Percentiles rank a stretch among this genome's conserved stretches.
phyloP scores from a whole-genome alignment of 805 yeast genomes.

The Yarrowia sp. region DNA sequence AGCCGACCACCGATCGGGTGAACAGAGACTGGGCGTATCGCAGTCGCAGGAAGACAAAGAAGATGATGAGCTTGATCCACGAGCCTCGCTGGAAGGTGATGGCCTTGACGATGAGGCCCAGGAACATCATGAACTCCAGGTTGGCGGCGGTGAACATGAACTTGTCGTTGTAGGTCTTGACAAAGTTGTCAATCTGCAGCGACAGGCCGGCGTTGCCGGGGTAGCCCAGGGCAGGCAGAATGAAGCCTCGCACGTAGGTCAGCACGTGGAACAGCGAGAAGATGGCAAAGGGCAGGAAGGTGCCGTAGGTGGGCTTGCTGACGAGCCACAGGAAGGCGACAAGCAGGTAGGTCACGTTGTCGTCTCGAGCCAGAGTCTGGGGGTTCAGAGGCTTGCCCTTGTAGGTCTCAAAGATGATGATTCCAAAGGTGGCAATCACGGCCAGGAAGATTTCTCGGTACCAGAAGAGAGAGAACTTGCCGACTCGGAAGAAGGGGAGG shows the following conservation, averaged over 20 bases:
- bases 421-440: constrained; percentile 74
- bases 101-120: constrained; percentile 52
- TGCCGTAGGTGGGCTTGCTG: constrained; percentile 65
- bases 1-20: constrained; percentile 72
- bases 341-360: constrained; percentile 74
- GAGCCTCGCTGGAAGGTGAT: constrained; percentile 68
- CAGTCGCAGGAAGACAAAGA: constrained; percentile 69
- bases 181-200: constrained; percentile 54
- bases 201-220: constrained; percentile 47
- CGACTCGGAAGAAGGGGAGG: constrained; percentile 43
- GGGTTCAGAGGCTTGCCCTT: constrained; percentile 44
- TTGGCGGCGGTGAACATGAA: constrained; percentile 67
- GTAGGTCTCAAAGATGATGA: constrained; percentile 71
- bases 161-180: constrained; percentile 62
- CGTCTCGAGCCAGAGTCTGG: constrained; percentile 59
- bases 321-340: constrained; percentile 63
- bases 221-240: constrained; percentile 68
- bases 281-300: constrained; percentile 74
- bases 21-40: constrained; percentile 78
- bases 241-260: constrained; percentile 67
- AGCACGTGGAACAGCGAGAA: constrained; percentile 85
- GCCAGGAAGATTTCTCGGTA: constrained; percentile 69
- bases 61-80: constrained; percentile 59
- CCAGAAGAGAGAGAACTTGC: constrained; percentile 53
- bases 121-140: constrained; percentile 57